These are phyloP conservation scores for Iris macrosiphon DNA, from an alignment of 106 monocot species.

Conservation along the genomic window DNA sequence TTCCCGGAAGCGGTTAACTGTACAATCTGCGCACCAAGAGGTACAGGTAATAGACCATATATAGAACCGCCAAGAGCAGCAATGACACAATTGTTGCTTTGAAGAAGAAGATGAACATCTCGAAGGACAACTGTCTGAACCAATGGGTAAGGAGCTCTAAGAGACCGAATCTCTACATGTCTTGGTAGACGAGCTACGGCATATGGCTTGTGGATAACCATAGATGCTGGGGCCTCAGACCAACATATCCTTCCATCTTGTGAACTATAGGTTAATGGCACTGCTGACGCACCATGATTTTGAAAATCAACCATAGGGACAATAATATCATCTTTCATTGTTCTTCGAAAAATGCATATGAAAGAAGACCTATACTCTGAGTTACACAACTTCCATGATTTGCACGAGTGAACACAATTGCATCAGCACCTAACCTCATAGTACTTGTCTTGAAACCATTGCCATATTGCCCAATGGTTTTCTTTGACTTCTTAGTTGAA, in stretches of 20 bases:
- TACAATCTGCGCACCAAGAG: slow-evolving; percentile 96
- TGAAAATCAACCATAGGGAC: slow-evolving; percentile 91
- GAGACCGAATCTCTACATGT: slow-evolving; percentile 88
- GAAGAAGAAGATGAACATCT: slow-evolving; percentile 75
- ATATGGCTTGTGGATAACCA: slow-evolving; percentile 82
- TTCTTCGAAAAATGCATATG: slow-evolving; percentile 85
- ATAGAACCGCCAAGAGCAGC: slow-evolving; percentile 70
- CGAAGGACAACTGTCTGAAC: slow-evolving; percentile 85
- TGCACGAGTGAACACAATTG: slow-evolving; percentile 61
- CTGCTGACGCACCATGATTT: slow-evolving; percentile 18
- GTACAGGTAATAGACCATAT: slow-evolving; percentile 85
- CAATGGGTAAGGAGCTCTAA: slow-evolving; percentile 77
- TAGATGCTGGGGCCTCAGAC: slow-evolving; percentile 78
- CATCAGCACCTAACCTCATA: slow-evolving; percentile 81
- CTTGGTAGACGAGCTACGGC: slow-evolving; percentile 71
- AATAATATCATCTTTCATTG: slow-evolving; percentile 84
- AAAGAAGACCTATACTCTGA: slow-evolving; percentile 81
- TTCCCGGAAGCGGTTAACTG: slow-evolving; percentile 97
- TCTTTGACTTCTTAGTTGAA: slow-evolving; percentile 72
- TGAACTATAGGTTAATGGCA: slow-evolving; percentile 43
- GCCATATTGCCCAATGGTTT: slow-evolving; percentile 87
- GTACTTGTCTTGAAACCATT: slow-evolving; percentile 90
- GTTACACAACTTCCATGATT: slow-evolving; percentile 41
- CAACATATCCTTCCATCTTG: slow-evolving; percentile 96
- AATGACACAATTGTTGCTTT: slow-evolving; percentile 63